Evolutionary conservation across 1,139 yeast species (phyloP).

Genomic region (Yamadazyma blattariae): DNA sequence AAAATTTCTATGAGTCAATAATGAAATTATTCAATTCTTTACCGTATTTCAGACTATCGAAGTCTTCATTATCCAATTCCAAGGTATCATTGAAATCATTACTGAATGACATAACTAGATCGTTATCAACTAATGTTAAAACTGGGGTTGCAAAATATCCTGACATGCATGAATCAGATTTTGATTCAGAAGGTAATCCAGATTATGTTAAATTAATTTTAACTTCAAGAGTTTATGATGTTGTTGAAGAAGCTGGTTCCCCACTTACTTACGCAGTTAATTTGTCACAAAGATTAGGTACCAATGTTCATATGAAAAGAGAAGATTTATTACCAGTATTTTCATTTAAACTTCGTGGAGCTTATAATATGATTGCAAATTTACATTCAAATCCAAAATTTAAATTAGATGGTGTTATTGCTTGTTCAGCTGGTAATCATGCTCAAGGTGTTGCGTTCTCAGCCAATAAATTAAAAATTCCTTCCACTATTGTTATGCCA

Average conservation of each 20-base stretch:
- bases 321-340: conserved; percentile 95
- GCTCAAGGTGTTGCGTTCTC: conserved; percentile 99
- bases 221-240: conserved; percentile 93
- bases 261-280: conserved; percentile 78
- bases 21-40: background rate
- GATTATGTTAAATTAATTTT: conserved; percentile 87
- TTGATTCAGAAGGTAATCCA: conserved; percentile 66
- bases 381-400: conserved; percentile 55
- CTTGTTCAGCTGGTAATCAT: conserved; percentile 98
- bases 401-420: conserved; percentile 85
- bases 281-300: conserved; percentile 67
- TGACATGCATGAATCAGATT: conserved; percentile 50
- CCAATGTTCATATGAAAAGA: conserved; percentile 76
- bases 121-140: background rate
- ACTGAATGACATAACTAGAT: too few relatives aligned
- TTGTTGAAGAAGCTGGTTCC: conserved; percentile 72
- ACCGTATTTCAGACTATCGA: background rate
- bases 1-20: conserved; percentile 1
- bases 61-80: background rate
- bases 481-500: conserved; percentile 98
- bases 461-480: conserved; percentile 78
- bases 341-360: conserved; percentile 95
- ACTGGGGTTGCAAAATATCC: conserved; percentile 31
- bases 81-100: background rate
- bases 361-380: conserved; percentile 94